These are phyloP conservation scores for Colletotrichum cuscutae DNA, from an alignment of 2,329 filamentous ascomycete genomes.

Conservation along the genomic window DNA sequence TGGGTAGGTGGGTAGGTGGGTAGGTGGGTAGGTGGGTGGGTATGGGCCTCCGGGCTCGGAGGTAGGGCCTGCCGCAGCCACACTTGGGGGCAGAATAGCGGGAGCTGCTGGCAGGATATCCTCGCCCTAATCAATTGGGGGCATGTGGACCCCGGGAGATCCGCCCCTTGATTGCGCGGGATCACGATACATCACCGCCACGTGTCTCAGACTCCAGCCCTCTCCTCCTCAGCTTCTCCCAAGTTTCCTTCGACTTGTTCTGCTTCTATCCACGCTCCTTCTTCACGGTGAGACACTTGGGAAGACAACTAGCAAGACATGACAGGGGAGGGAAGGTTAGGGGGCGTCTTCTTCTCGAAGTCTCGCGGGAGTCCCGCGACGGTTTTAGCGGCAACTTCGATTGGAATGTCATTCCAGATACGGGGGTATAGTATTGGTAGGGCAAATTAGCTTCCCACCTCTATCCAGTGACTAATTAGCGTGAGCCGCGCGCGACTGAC, in stretches of 20 bases:
- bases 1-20: too few relatives aligned
- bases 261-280: neutral
- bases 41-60: too few relatives aligned
- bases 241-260: neutral
- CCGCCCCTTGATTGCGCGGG: neutral
- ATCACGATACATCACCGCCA: neutral
- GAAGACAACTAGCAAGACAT: neutral
- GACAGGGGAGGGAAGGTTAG: neutral
- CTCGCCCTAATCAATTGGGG: neutral
- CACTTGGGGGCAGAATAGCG: too few relatives aligned
- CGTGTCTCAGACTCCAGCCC: neutral
- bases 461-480: neutral
- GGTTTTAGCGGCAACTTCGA: neutral
- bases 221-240: neutral
- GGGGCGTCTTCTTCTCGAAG: neutral
- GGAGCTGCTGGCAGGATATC: too few relatives aligned
- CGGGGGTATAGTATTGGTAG: neutral
- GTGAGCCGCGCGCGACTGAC: neutral
- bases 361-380: neutral
- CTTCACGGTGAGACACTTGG: neutral
- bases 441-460: neutral
- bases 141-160: neutral
- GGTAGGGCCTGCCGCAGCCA: too few relatives aligned
- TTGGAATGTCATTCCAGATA: neutral
- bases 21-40: too few relatives aligned